Conservation (phyloP, 78 protist species). For the Mantamonas sphyraenae region DNA sequence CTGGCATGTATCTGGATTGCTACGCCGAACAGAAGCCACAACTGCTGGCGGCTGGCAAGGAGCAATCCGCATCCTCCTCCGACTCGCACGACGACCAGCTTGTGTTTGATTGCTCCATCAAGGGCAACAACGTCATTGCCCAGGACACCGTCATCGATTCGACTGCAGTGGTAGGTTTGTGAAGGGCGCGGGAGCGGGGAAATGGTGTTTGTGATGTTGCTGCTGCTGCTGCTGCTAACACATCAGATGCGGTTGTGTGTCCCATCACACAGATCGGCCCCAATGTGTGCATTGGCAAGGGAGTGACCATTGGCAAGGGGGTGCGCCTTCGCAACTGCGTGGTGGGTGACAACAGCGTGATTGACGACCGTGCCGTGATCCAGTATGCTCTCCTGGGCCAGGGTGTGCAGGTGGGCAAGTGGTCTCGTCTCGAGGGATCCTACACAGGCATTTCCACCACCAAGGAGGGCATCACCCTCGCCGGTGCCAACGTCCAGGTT, state of each 20-base stretch:
- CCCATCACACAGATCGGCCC: constrained; percentile 15
- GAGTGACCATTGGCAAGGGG: neutral
- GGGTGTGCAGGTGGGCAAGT: neutral
- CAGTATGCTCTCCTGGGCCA: neutral
- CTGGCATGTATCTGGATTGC: neutral
- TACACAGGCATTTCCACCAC: neutral
- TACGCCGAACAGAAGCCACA: neutral
- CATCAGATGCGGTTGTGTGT: neutral
- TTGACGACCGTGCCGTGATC: neutral
- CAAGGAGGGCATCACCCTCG: neutral
- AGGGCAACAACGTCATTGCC: no score
- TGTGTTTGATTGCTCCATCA: no score
- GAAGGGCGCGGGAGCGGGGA: no score
- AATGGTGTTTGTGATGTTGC: no score
- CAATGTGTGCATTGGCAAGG: constrained; percentile 14
- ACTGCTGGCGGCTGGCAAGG: neutral
- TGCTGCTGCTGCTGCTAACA: no score
- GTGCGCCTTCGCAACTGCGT: constrained; percentile 10
- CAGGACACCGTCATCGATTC: no score
- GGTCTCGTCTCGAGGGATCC: neutral
- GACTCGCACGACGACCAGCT: no score
- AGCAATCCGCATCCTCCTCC: no score
- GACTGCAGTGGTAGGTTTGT: no score
- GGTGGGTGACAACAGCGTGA: constrained; percentile 1
- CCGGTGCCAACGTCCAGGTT: constrained; percentile 14